Percentiles rank a stretch among this genome's conserved stretches.
These are phyloP conservation scores for Tricholoma flavovirens DNA, from an alignment of 768 basidiomycete species.

Conservation along the genomic window DNA sequence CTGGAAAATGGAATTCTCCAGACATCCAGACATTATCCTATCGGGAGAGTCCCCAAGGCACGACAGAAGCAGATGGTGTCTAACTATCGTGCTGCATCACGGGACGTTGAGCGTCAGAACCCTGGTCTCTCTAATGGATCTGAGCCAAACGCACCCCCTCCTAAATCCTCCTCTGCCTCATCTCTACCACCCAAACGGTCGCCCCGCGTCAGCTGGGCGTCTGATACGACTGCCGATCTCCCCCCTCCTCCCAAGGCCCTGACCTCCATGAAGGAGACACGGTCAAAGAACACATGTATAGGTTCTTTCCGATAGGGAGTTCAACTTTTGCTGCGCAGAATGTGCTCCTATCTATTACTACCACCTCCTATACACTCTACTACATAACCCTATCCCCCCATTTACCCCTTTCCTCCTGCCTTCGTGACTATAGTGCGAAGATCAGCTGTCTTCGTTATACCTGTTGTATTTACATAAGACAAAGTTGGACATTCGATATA, in stretches of 20 bases:
- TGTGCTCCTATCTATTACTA: too few relatives aligned
- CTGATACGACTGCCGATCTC: neutral
- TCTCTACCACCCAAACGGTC: neutral
- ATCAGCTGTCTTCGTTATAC: too few relatives aligned
- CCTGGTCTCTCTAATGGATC: neutral
- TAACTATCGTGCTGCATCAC: too few relatives aligned
- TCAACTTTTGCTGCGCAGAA: too few relatives aligned
- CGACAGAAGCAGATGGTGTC: neutral
- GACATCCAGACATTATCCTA: neutral
- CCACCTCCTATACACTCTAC: too few relatives aligned
- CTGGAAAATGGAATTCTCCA: neutral
- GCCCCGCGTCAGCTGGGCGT: neutral
- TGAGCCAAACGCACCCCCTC: neutral
- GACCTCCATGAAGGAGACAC: neutral
- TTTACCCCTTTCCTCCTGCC: too few relatives aligned
- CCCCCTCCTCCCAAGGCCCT: neutral
- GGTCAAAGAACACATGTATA: too few relatives aligned
- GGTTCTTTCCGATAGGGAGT: neutral
- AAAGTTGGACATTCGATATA: too few relatives aligned
- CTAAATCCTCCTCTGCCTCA: too few relatives aligned
- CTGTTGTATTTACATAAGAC: too few relatives aligned
- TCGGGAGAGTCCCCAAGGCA: neutral
- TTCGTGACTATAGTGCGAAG: too few relatives aligned
- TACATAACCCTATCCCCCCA: too few relatives aligned
- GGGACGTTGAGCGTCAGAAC: neutral